Percentiles rank a stretch among this genome's conserved stretches.
These are phyloP conservation scores for Ogataea saltuana DNA, from an alignment of 805 yeast species.

Conservation along the genomic window DNA sequence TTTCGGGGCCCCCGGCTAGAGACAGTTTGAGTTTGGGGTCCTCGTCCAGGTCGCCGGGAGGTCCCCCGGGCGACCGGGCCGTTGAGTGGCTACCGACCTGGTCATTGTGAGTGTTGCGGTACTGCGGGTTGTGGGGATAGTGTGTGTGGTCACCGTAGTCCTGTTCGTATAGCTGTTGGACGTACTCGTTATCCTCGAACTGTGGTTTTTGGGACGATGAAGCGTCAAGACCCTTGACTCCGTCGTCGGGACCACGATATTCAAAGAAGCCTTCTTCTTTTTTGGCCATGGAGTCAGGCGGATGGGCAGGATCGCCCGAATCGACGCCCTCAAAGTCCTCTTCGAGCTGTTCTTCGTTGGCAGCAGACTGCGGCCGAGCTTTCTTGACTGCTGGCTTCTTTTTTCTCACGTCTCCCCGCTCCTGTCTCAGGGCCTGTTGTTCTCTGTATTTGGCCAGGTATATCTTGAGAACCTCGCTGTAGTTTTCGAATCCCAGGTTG, in stretches of 20 bases:
- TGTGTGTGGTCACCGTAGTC: constrained; percentile 31
- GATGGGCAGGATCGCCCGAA: background rate
- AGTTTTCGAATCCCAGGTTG: constrained; percentile 67
- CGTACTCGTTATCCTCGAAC: constrained; percentile 23
- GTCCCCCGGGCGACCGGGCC: constrained; percentile 6
- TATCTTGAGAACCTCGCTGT: constrained; percentile 66
- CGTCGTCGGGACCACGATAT: background rate
- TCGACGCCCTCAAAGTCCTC: no score
- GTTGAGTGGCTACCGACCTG: constrained; percentile 15
- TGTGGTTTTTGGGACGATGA: background rate
- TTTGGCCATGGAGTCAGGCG: no score
- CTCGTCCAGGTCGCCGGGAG: constrained; percentile 4
- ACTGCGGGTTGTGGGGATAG: constrained; percentile 35
- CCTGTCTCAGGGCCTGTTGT: constrained; percentile 73
- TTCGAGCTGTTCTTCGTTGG: no score
- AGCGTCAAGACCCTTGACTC: constrained; percentile 10
- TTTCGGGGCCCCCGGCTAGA: constrained; percentile 4
- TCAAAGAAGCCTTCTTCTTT: constrained; percentile 23
- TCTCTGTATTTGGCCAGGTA: constrained; percentile 69
- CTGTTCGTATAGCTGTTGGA: constrained; percentile 36
- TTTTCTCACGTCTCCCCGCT: constrained; percentile 54
- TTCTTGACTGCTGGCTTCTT: constrained; percentile 19
- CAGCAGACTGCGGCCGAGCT: no score
- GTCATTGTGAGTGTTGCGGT: constrained; percentile 28
- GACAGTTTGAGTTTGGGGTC: constrained; percentile 3